Percentiles rank a stretch among this genome's conserved stretches.
These are phyloP conservation scores for Cyathus striatus DNA, from an alignment of 768 basidiomycete genomes.

Conservation along the genomic window DNA sequence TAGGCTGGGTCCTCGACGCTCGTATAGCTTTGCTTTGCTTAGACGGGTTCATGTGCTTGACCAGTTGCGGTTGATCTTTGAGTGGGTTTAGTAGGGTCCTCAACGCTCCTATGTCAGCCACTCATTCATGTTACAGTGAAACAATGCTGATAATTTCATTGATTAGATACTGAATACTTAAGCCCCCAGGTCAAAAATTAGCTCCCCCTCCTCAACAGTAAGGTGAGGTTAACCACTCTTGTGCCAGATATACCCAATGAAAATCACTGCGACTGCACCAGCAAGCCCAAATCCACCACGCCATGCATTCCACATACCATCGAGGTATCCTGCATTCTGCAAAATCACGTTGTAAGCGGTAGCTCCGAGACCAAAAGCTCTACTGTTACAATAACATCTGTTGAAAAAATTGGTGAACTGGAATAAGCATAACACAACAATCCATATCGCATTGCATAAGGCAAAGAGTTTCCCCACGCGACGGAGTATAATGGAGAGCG, in stretches of 20 bases:
- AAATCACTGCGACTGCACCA: not conserved
- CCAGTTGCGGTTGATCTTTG: no score
- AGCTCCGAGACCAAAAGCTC: conserved; percentile 17
- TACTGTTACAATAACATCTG: conserved; percentile 26
- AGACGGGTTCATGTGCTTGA: no score
- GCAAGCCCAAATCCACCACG: conserved; percentile 19
- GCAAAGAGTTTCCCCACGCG: conserved; percentile 22
- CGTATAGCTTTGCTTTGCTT: no score
- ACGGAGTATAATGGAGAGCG: conserved; percentile 17
- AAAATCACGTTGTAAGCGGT: conserved; percentile 22
- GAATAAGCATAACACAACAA: conserved; percentile 19
- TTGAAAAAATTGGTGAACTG: conserved; percentile 24
- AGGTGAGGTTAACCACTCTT: not conserved
- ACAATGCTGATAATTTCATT: no score
- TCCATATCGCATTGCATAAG: conserved; percentile 19
- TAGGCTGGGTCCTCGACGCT: no score
- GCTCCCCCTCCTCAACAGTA: no score
- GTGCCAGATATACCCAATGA: not conserved
- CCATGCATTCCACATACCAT: conserved; percentile 22
- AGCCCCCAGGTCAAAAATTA: no score
- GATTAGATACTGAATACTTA: no score
- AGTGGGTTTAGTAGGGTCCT: no score
- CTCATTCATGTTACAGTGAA: no score
- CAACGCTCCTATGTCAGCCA: no score
- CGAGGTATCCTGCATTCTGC: conserved; percentile 11